Base-by-base conservation (phyloP, 176 grass and related monocot species). In the Canna indica region DNA sequence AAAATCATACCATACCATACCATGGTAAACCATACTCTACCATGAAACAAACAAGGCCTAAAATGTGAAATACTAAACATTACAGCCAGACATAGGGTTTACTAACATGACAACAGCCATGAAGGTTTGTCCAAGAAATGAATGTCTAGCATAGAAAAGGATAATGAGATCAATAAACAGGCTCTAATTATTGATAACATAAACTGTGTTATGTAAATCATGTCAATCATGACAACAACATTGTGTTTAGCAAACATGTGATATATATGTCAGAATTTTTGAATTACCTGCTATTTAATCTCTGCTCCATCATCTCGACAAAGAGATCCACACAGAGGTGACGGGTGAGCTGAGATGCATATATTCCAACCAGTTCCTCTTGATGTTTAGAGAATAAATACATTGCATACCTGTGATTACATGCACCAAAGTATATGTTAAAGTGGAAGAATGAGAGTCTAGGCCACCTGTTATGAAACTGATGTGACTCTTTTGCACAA, bases 331-430 rank as follows among this genome's bases (percentile, higher is more conserved):
- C 82, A 70, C 93, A 92, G 81, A 89, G 78, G 66, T 97, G 83
- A 58, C 75, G 79, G 17, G 88, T 70, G 77, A 97, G 93, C 70
- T 97, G 88, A 87, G 88, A 97, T 35, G 88, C 86, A 69, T 97
- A 97, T 59, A 92, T 72, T 71, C 93, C 93, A 87, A 97, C 88
- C 68, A 91, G 82, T 66, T 97, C 93, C 78, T 97, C 93, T 24
- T 92, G 88, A 72, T 91, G 84, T 75, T 92, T 84, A 28, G 86
- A 97, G 78, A 97, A 97, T 58, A 97, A 83, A 83, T 77, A 87
- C 72, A 85, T 97, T 64, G 78, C 86, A 30, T 97, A 92, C 93
- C 93, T 97, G 88, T 67, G 70, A 91, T 80, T 35, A 32, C 60
- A 73, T 48, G 22, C 33, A 41, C 24, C 9, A 17, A 39, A 13